These are phyloP conservation scores for Yamadazyma atmosphaerica DNA, from an alignment of 1,139 yeast species.

Conservation along the genomic window DNA sequence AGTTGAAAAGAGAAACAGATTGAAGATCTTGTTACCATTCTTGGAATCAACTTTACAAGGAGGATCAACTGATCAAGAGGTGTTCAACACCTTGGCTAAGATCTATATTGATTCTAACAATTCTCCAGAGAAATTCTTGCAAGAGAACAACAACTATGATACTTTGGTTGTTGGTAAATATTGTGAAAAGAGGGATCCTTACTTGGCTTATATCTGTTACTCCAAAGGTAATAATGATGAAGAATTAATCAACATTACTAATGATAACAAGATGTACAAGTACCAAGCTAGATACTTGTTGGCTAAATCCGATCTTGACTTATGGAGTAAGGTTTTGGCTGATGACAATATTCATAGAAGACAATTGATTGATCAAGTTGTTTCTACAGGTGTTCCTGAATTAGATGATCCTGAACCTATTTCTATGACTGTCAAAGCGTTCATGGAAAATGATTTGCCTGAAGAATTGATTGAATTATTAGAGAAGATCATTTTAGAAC, in stretches of 20 bases:
- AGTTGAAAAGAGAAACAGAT: constrained; percentile 94
- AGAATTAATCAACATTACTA: constrained; percentile 87
- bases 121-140: constrained; percentile 94
- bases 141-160: constrained; percentile 86
- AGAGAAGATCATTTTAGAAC: constrained; percentile 94
- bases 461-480: constrained; percentile 89
- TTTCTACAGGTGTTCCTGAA: constrained; percentile 96
- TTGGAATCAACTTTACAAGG: constrained; percentile 85
- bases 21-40: constrained; percentile 88
- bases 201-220: constrained; percentile 94
- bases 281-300: constrained; percentile 96
- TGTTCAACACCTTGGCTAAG: constrained; percentile 93
- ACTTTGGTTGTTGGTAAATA: constrained; percentile 94
- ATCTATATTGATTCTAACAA: constrained; percentile 97
- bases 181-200: constrained; percentile 99
- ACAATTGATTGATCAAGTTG: constrained; percentile 88
- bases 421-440: constrained; percentile 93
- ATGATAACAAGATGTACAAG: constrained; percentile 97
- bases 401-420: constrained; percentile 94
- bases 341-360: constrained; percentile 85
- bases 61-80: constrained; percentile 89
- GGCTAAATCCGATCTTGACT: constrained; percentile 73
- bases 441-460: constrained; percentile 94
- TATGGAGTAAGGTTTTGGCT: constrained; percentile 80
- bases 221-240: constrained; percentile 92